These are phyloP conservation scores for Fraxinus platypoda DNA, from an alignment of 305 asterid genomes.

Conservation along the genomic window DNA sequence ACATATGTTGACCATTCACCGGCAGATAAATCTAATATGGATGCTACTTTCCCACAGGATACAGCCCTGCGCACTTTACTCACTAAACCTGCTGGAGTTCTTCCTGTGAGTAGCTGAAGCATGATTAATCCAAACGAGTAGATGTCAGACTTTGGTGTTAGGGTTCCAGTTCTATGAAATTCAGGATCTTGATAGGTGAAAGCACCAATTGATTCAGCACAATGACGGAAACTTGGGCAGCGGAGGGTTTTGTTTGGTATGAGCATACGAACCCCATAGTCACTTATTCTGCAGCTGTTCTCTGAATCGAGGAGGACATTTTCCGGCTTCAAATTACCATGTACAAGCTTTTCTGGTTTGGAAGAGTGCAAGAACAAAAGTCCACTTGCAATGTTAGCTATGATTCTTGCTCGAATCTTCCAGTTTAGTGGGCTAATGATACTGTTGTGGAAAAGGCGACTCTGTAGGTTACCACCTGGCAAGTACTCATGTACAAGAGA, in stretches of 20 bases:
- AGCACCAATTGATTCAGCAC: constrained; percentile 27
- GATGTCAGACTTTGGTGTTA: constrained; percentile 61
- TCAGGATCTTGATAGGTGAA: constrained; percentile 72
- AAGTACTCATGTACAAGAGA: constrained; percentile 67
- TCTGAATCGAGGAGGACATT: constrained; percentile 61
- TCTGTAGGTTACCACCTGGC: constrained; percentile 69
- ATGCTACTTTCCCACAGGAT: constrained; percentile 39
- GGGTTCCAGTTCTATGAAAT: constrained; percentile 51
- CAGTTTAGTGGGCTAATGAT: constrained; percentile 49
- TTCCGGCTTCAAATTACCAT: constrained; percentile 71
- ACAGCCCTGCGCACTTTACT: constrained; percentile 49
- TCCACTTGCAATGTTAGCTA: constrained; percentile 61
- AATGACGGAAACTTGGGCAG: constrained; percentile 63
- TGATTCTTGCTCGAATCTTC: constrained; percentile 59
- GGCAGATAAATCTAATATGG: constrained; percentile 61
- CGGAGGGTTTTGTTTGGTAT: constrained; percentile 45
- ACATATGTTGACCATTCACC: constrained; percentile 78
- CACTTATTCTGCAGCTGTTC: constrained; percentile 63
- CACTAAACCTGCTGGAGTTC: constrained; percentile 41
- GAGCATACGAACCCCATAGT: constrained; percentile 54
- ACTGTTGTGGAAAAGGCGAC: constrained; percentile 39
- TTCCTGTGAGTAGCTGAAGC: constrained; percentile 72
- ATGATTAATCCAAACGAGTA: constrained; percentile 70
- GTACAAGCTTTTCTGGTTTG: constrained; percentile 41
- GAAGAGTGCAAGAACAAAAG: constrained; percentile 64